Base-by-base conservation (phyloP, 2,329 filamentous ascomycete genomes). In the Colletotrichum musae region DNA sequence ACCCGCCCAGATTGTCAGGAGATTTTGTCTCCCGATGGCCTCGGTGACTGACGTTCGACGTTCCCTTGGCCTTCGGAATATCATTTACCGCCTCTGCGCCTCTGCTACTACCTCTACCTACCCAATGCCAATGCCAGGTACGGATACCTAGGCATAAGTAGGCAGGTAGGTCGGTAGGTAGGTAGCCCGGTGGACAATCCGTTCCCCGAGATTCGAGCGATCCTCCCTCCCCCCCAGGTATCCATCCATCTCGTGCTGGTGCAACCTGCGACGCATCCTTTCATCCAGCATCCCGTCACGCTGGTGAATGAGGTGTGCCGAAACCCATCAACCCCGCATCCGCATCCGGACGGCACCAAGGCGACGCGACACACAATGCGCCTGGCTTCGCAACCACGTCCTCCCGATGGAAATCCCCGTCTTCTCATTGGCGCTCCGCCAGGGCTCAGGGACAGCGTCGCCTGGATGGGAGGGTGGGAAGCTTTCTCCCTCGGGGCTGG, bases 301-400 rank as follows among this genome's bases (percentile, higher is more conserved):
- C 51, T 69, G 61, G 59, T 64, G 65, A 45, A 68, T 64, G 54
- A 54, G 60, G 60, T 68, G 65, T 69, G 66, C 54, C 56, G 56
- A 56, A 69, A 60, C 62, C 51, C 56, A 60, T 66, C 32, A 54
- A 69, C 66, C 66, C 66, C 66, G 66, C 66, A 69, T 66, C 56
- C 66, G 66, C 62, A 69, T 69, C 56, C 62, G 66, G 56, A 69
- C 62, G 66, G 56, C 62, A 69, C 62, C 62, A 66, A 58, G 56
- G 43, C 62, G 62, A 69, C 66, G 62, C 62, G 54, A 69, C 62
- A 66, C 43, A 57, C 43, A 69, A 69, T 69, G 62, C 66, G 56
- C 56, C 65, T 68, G 61, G 47, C 54, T 43, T 68, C 65, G 60
- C 65, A 68, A 58, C 56, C 56, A 60, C 50, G 26, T 32, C 50